Conservation (phyloP, 305 asterid species). For the Fraxinus albicans region DNA sequence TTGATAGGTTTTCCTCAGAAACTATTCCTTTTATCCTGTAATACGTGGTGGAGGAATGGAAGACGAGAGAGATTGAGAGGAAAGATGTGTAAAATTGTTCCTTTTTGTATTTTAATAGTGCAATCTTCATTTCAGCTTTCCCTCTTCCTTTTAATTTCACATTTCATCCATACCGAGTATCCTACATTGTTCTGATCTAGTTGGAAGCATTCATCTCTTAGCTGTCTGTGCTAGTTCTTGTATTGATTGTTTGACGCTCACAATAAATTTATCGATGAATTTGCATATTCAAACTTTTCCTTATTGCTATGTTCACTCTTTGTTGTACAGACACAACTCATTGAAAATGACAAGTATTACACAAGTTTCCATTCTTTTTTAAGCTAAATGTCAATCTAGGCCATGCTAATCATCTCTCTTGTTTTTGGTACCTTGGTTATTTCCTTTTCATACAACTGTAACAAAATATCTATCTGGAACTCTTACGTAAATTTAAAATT, state of each 20-base stretch:
- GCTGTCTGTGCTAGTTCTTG: background rate
- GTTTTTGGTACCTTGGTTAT: background rate
- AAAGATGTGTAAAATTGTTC: background rate
- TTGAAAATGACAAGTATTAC: background rate
- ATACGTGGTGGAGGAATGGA: background rate
- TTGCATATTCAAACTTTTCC: background rate
- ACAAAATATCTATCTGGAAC: background rate
- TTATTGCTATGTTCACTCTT: background rate
- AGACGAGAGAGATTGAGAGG: background rate
- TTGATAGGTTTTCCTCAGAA: background rate
- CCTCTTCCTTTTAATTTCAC: background rate
- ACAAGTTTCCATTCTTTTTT: slow-evolving; percentile 4
- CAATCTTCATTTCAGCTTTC: background rate
- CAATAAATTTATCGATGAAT: background rate
- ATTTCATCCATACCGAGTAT: background rate
- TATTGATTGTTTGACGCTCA: background rate
- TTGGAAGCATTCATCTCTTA: background rate
- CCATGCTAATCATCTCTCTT: slow-evolving; percentile 1
- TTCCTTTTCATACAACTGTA: background rate
- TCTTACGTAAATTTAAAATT: slow-evolving; percentile 14
- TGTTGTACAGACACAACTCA: background rate
- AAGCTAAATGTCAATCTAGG: background rate
- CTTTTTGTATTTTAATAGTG: background rate
- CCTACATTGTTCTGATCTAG: background rate
- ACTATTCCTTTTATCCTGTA: background rate